Conservation (phyloP, 371 early-diverging fungal genomes). For the Syncephalastrum sp. region DNA sequence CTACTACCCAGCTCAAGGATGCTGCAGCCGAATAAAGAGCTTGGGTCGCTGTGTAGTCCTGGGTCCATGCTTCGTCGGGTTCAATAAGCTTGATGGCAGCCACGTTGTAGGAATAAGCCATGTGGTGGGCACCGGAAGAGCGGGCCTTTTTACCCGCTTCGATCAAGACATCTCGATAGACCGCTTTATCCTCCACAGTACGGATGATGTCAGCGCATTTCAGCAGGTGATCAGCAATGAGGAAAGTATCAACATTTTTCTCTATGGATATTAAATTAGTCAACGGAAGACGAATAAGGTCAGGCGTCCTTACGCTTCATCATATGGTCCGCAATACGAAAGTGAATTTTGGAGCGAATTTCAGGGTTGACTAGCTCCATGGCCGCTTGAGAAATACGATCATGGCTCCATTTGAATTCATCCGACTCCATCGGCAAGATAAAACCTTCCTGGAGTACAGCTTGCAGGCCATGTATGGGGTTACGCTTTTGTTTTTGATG, state of each 20-base stretch:
- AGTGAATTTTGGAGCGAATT: conserved; percentile 34
- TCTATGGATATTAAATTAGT: conserved; percentile 12
- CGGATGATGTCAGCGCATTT: conserved; percentile 29
- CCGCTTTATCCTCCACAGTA: conserved; percentile 17
- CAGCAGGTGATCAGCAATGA: conserved; percentile 40
- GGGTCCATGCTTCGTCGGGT: not conserved
- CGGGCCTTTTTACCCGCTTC: conserved; percentile 37
- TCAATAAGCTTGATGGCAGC: conserved; percentile 28
- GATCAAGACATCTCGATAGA: conserved; percentile 26
- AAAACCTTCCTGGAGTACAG: conserved; percentile 46
- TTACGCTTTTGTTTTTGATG: conserved; percentile 8
- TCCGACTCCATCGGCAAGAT: conserved; percentile 40
- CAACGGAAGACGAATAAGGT: no score
- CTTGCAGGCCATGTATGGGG: conserved; percentile 46
- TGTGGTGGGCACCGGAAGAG: conserved; percentile 41
- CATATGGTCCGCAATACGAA: conserved; percentile 35
- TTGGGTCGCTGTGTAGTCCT: conserved; percentile 20
- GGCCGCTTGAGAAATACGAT: conserved; percentile 49
- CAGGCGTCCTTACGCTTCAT: conserved; percentile 15
- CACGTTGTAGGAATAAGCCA: conserved; percentile 35
- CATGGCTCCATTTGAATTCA: conserved; percentile 48
- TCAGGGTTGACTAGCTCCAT: conserved; percentile 39
- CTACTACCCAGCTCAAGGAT: conserved; percentile 38
- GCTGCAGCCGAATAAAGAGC: conserved; percentile 33
- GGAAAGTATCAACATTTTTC: conserved; percentile 23